phyloP scores from a whole-genome alignment of 805 yeast genomes.

The Suhomyces sp. region DNA sequence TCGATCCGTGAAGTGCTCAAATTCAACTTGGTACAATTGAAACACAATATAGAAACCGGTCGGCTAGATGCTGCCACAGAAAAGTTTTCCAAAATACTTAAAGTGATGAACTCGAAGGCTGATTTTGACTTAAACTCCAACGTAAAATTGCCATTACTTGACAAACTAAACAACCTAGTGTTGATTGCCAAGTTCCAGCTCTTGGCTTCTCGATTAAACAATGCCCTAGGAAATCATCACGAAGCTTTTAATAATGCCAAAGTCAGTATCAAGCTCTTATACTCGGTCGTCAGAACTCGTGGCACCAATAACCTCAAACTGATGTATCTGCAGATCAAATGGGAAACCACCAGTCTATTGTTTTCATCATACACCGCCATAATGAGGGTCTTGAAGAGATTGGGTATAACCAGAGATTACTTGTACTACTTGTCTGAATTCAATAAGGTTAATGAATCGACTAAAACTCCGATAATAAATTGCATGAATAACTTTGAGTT shows the following conservation, averaged over 20 bases:
- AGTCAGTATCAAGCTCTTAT: constrained; percentile 48
- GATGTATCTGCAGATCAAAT: constrained; percentile 26
- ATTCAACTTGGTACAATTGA: constrained; percentile 31
- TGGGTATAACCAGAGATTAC: constrained; percentile 60
- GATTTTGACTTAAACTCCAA: constrained; percentile 24
- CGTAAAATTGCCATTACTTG: constrained; percentile 10
- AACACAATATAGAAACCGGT: constrained; percentile 18
- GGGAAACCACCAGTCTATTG: constrained; percentile 35
- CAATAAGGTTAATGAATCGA: constrained; percentile 30
- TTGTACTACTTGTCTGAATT: constrained; percentile 54
- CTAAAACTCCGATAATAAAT: constrained; percentile 22
- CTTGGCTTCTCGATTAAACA: constrained; percentile 23
- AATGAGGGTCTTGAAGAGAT: constrained; percentile 37
- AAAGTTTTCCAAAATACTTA: constrained; percentile 21
- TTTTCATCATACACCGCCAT: constrained; percentile 38
- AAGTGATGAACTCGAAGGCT: constrained; percentile 22
- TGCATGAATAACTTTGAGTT: constrained; percentile 13
- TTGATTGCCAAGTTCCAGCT: constrained; percentile 36
- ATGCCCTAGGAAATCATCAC: constrained; percentile 14
- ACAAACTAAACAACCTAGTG: constrained; percentile 25
- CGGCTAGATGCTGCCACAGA: constrained; percentile 18
- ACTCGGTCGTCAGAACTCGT: constrained; percentile 49
- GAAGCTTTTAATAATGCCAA: constrained; percentile 42
- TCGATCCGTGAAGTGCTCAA: constrained; percentile 15
- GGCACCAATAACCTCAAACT: constrained; percentile 15